Evolutionary conservation across 495 filamentous ascomycete species (phyloP).

Genomic region (Aspergillus ostianus): DNA sequence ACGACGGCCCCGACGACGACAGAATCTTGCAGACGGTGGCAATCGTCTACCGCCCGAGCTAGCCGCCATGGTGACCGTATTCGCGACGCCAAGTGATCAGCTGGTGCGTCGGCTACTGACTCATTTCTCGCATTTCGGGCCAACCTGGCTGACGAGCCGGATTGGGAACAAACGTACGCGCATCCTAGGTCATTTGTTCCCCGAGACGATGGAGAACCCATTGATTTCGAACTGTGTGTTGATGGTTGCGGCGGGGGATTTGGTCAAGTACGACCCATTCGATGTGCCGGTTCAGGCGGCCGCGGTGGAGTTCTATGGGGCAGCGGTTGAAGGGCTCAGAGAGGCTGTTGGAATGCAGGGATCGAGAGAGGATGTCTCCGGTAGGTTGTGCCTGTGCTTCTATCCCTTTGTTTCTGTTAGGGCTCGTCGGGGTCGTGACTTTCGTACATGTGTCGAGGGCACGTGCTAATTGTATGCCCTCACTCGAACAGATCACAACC

Average conservation of each 20-base stretch:
- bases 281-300: slow-evolving; percentile 7
- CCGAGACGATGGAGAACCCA: slow-evolving; percentile 15
- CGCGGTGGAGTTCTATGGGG: slow-evolving; percentile 19
- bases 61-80: slow-evolving; percentile 17
- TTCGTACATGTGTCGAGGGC: neutral
- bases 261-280: slow-evolving; percentile 17
- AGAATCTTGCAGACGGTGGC: neutral
- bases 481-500: slow-evolving; percentile 10
- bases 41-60: slow-evolving; percentile 2
- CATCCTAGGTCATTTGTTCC: slow-evolving; percentile 13
- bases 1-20: slow-evolving; percentile 4
- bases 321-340: slow-evolving; percentile 13
- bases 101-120: slow-evolving; percentile 12
- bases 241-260: slow-evolving; percentile 15
- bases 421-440: no score
- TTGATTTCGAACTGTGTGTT: slow-evolving; percentile 19
- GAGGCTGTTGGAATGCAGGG: slow-evolving; percentile 10
- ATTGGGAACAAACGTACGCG: slow-evolving; percentile 8
- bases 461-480: neutral
- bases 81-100: slow-evolving; percentile 13
- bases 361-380: slow-evolving; percentile 1
- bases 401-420: neutral
- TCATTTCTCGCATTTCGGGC: slow-evolving; percentile 19
- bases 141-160: slow-evolving; percentile 19
- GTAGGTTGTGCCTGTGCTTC: neutral